A percentile compares a stretch with the other conserved stretches of the same genome.
These are phyloP conservation scores for Noccaea bulbosa DNA, from an alignment of 345 rosid species.

Conservation along the genomic window DNA sequence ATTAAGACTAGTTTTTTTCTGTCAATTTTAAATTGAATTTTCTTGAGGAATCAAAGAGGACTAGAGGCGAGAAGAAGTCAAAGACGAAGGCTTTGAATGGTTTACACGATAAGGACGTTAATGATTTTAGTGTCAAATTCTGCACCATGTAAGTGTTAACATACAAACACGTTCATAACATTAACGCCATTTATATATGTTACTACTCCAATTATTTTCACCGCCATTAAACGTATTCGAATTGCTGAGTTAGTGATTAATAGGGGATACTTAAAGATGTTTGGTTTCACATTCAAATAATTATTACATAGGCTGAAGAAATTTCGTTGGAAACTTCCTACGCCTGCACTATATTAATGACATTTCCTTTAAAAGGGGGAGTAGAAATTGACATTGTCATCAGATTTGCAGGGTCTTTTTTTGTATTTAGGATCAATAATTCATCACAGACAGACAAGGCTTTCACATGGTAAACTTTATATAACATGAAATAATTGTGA, in stretches of 20 bases:
- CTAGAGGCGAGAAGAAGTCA: conserved; percentile 7
- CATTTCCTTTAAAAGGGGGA: conserved; percentile 15
- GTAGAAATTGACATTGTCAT: conserved; percentile 16
- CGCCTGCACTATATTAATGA: not conserved
- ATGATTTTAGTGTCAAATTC: not conserved
- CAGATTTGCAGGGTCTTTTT: not conserved
- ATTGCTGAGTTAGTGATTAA: not conserved
- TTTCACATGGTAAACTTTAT: conserved; percentile 23
- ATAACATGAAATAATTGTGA: not conserved
- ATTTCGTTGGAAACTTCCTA: conserved; percentile 24
- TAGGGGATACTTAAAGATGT: not conserved
- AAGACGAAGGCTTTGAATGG: conserved; percentile 11
- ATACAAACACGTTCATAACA: not conserved
- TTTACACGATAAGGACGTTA: not conserved
- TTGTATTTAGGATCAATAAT: conserved; percentile 18
- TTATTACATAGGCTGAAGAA: not conserved
- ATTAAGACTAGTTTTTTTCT: not conserved
- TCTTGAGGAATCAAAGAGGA: not conserved
- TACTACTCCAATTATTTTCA: not conserved
- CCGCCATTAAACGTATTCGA: not conserved
- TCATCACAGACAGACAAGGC: not conserved
- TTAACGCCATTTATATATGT: not conserved
- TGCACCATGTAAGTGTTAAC: not conserved
- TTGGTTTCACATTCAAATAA: not conserved
- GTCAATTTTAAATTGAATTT: not conserved